Conservation (phyloP, 441 rosid species). For the Viola pubescens region DNA sequence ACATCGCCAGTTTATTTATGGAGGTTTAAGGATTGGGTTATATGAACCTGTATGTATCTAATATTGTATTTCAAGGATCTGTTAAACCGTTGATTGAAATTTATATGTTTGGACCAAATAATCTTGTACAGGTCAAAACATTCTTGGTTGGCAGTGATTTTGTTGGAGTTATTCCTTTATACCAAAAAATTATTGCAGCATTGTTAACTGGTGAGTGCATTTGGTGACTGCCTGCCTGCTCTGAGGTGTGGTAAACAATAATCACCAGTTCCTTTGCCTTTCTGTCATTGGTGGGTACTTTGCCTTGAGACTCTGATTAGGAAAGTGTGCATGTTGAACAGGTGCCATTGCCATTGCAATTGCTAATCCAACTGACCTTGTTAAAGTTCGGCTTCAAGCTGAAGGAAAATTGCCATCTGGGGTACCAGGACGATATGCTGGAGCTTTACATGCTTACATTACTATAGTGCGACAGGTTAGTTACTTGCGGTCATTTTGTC, state of each 20-base stretch:
- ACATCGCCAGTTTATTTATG: slow-evolving; percentile 88
- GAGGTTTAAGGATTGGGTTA: slow-evolving; percentile 92
- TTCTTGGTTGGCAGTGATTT: slow-evolving; percentile 74
- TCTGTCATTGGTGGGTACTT: slow-evolving; percentile 3
- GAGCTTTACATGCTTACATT: slow-evolving; percentile 80
- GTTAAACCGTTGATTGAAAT: slow-evolving; percentile 9
- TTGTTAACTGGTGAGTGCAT: slow-evolving; percentile 68
- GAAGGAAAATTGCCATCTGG: slow-evolving; percentile 92
- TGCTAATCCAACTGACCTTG: slow-evolving; percentile 98
- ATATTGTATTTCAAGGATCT: slow-evolving; percentile 9
- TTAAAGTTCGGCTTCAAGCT: slow-evolving; percentile 95
- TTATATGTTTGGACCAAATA: too few relatives aligned
- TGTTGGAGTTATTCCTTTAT: slow-evolving; percentile 81
- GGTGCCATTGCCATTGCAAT: slow-evolving; percentile 79
- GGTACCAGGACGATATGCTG: slow-evolving; percentile 82
- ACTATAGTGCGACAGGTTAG: slow-evolving; percentile 81
- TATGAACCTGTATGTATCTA: slow-evolving; percentile 72
- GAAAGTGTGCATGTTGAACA: slow-evolving; percentile 22
- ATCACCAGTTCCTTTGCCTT: slow-evolving; percentile 2
- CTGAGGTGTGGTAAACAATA: slow-evolving; percentile 8
- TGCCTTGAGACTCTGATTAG: slow-evolving; percentile 8
- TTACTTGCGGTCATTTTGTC: slow-evolving; percentile 9
- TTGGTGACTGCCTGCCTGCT: slow-evolving; percentile 14
- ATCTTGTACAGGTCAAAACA: slow-evolving; percentile 50
- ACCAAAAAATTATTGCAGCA: slow-evolving; percentile 90